Base-by-base conservation (phyloP, 257 asterid genomes). In the Plectranthus barbatus region DNA sequence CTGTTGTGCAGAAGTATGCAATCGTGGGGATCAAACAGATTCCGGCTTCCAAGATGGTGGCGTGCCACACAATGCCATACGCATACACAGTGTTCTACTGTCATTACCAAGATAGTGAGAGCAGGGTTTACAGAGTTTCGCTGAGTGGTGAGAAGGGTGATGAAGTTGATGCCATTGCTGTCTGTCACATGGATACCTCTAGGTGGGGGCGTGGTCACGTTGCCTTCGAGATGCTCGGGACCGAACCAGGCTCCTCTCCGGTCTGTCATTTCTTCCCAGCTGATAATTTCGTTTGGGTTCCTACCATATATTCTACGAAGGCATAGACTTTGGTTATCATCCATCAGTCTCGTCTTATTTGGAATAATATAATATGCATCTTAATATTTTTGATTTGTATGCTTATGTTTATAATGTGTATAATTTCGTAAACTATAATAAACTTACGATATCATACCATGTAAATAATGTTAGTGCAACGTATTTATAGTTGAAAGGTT, bases 11-110 rank as follows among this genome's bases (percentile, higher is more conserved):
- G 31, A 80, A 66, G 56, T 90, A 84, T 11, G 77, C 57, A 1
- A 57, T 90, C 7, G 33, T 49, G 11, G 74, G 76, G 45, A 73
- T 65, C 34, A 13, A 54, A 10, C 72, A 69, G 66, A 70, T 83
- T 18, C 60, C 66, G 11, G 80, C 84, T 1, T 71, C 80, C 6
- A 81, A 77, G 47, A 58, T 64, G 66, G 90, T 84, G 52, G 79
- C 94, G 3, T 90, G 97, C 56, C 97, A 90, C 19, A 80, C 88
- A 3, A 77, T 90, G 90, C 86, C 92, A n/a, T 90, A 90, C 20
- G 83, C 88, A 21, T 86, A 84, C 18, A 67, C 92, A 2, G 72
- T 87, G 20, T 80, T 81, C 69, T 85, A 77, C 39, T 90, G 95
- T 52, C 97, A 87, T 53, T 68, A 74, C 62, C 91, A 82, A 44